A percentile compares a stretch with the other conserved stretches of the same genome.
These are phyloP conservation scores for Saccharomycopsis amapae DNA, from an alignment of 805 yeast species.

Conservation along the genomic window DNA sequence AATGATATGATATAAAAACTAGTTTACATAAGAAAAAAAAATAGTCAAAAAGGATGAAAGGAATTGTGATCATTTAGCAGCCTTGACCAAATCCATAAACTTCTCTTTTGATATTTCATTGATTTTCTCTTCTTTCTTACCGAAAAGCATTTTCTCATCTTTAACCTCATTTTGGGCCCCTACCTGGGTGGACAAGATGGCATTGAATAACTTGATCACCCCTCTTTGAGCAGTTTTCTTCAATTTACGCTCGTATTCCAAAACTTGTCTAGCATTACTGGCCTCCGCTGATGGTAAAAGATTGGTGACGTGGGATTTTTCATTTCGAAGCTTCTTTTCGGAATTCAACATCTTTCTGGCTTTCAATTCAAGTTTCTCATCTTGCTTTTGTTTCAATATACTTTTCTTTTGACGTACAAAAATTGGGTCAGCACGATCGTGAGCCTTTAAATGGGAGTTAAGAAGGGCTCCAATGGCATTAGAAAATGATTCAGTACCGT, in stretches of 20 bases:
- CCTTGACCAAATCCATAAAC: constrained; percentile 80
- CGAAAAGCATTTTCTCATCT: constrained; percentile 32
- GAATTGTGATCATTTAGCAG: constrained; percentile 48
- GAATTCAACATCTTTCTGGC: constrained; percentile 63
- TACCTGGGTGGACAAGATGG: constrained; percentile 71
- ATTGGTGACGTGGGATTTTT: constrained; percentile 59
- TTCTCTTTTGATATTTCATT: constrained; percentile 83
- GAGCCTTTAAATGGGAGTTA: constrained; percentile 80
- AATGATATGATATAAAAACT: neutral
- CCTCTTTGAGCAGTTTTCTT: constrained; percentile 84
- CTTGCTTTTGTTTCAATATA: constrained; percentile 63
- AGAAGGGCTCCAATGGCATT: constrained; percentile 77
- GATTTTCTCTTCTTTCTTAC: constrained; percentile 51
- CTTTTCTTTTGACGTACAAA: constrained; percentile 73
- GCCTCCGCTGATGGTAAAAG: constrained; percentile 46
- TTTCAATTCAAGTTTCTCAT: constrained; percentile 73
- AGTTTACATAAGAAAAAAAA: neutral
- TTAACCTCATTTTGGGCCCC: constrained; percentile 40
- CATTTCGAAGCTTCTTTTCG: constrained; percentile 65
- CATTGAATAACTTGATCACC: constrained; percentile 78
- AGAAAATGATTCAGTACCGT: constrained; percentile 74
- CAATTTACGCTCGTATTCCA: constrained; percentile 62
- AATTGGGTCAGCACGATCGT: constrained; percentile 84
- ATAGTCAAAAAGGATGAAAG: too few relatives aligned
- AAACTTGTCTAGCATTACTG: constrained; percentile 40